Evolutionary conservation across 768 basidiomycete species (phyloP), one percentile per base, ranked within the genome.

Genomic region (Gautieria morchelliformis): DNA sequence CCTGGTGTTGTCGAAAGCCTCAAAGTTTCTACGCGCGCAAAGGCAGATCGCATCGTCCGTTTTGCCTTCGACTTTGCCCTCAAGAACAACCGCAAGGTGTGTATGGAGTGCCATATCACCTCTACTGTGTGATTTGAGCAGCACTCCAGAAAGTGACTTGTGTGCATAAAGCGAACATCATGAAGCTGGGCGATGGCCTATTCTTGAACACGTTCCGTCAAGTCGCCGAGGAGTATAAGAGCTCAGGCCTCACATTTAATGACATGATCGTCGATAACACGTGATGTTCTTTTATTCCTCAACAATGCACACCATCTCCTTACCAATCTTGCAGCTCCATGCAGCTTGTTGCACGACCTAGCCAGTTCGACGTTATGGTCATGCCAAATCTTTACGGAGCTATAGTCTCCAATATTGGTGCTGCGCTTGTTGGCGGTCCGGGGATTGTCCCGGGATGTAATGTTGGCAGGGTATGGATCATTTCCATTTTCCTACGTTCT

Each of bases 191-290:
- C 70, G 96, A 98, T 67, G 96, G 96, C 72, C 83, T 99, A 44
- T 98, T 98, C 85, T 81, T 98, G 65, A 94, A 93, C 74, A 98
- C 94, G 22, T 99, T 97, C 85, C 89, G 93, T 64, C 81, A 84
- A 59, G 82, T 99, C 59, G 96, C 93, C 35, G 92, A 98, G 71
- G 95, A 97, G 69, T 99, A 98, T 81, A 89, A 84, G 72, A 85
- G 84, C 53, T 78, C 85, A 45, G 96, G 96, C 45, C 94, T 99
- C 67, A 81, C 83, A 63, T 90, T 79, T 69, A 95, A 97, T 67
- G 90, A 95, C 72, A 98, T 99, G 96, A 99, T 99, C 58, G 92
- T 98, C 59, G 94, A 98, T 73, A 98, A 98, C 77, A 95, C 94
- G 88, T 93, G 66, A 24, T n/a, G n/a, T 14, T 58, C 82, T 30